These are phyloP conservation scores for Cubamyces lactineus DNA, from an alignment of 768 basidiomycete species.

Conservation along the genomic window DNA sequence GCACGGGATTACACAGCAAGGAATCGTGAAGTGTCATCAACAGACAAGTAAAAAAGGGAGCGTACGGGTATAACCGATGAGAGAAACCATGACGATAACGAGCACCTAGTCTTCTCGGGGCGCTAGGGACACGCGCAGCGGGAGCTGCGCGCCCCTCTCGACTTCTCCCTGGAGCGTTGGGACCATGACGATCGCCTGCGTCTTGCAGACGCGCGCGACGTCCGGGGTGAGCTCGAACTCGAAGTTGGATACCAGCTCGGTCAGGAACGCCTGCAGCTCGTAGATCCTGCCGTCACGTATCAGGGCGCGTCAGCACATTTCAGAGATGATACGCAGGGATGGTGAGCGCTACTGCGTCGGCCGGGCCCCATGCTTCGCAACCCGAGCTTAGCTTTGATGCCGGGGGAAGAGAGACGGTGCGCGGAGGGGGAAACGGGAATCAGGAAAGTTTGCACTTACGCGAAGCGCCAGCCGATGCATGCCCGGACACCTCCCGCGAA, in stretches of 20 bases:
- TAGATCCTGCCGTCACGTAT: conserved; percentile 22
- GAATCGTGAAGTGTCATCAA: too few species aligned
- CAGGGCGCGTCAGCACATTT: background rate
- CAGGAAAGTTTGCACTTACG: conserved; percentile 18
- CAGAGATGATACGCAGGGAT: too few species aligned
- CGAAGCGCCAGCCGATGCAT: conserved; percentile 35
- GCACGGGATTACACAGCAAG: too few species aligned
- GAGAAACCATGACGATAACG: too few species aligned
- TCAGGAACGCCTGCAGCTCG: conserved; percentile 63
- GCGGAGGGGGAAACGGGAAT: background rate
- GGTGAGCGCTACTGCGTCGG: too few species aligned
- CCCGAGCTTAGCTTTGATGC: conserved; percentile 7
- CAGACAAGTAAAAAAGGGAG: background rate
- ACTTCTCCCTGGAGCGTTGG: conserved; percentile 41
- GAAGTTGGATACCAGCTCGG: conserved; percentile 56
- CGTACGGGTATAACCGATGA: background rate
- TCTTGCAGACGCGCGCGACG: conserved; percentile 34
- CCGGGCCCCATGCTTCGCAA: too few species aligned
- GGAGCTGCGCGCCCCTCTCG: conserved; percentile 38
- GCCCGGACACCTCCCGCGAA: conserved; percentile 32
- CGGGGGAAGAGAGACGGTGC: background rate
- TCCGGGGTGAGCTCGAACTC: conserved; percentile 46
- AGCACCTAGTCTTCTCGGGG: conserved; percentile 16
- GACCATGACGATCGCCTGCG: conserved; percentile 37
- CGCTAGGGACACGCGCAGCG: conserved; percentile 33